Evolutionary conservation across 2,329 filamentous ascomycete genomes (phyloP).

Genomic region (Neonectria ditissima): DNA sequence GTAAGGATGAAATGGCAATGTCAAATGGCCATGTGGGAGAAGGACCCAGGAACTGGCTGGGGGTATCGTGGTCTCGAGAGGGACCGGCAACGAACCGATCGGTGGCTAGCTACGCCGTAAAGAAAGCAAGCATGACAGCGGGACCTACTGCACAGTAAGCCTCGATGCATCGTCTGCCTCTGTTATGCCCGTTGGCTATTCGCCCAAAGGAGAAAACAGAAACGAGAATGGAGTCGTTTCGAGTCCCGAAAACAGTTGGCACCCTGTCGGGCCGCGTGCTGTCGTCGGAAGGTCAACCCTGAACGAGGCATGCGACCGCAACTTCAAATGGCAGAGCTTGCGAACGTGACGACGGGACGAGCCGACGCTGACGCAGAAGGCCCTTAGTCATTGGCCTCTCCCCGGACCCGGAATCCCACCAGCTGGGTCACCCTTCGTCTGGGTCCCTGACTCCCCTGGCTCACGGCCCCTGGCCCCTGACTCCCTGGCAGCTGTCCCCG

Average conservation of each 20-base stretch:
- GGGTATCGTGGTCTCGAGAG: slow-evolving; percentile 13
- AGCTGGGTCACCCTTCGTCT: slow-evolving; percentile 31
- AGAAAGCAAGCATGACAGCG: slow-evolving; percentile 16
- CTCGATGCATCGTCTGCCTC: slow-evolving; percentile 25
- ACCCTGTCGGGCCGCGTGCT: slow-evolving; percentile 27
- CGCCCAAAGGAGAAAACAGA: slow-evolving; percentile 24
- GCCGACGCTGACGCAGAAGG: slow-evolving; percentile 39
- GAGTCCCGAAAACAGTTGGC: slow-evolving; percentile 35
- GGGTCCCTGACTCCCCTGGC: slow-evolving; percentile 14
- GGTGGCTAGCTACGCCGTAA: slow-evolving; percentile 8
- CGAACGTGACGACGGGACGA: slow-evolving; percentile 43
- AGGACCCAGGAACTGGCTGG: slow-evolving; percentile 11
- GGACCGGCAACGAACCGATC: slow-evolving; percentile 19
- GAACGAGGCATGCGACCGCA: slow-evolving; percentile 22
- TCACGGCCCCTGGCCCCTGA: background rate
- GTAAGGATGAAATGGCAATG: slow-evolving; percentile 14
- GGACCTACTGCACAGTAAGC: background rate
- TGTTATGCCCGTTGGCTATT: slow-evolving; percentile 6
- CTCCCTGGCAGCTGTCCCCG: slow-evolving; percentile 22
- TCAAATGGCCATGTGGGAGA: slow-evolving; percentile 21
- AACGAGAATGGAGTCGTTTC: slow-evolving; percentile 29
- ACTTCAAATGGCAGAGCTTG: slow-evolving; percentile 40
- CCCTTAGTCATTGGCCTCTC: slow-evolving; percentile 29
- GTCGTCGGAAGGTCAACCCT: slow-evolving; percentile 31
- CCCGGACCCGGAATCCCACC: slow-evolving; percentile 35